These are phyloP conservation scores for Debaryomyces maramus DNA, from an alignment of 805 yeast species.

Conservation along the genomic window DNA sequence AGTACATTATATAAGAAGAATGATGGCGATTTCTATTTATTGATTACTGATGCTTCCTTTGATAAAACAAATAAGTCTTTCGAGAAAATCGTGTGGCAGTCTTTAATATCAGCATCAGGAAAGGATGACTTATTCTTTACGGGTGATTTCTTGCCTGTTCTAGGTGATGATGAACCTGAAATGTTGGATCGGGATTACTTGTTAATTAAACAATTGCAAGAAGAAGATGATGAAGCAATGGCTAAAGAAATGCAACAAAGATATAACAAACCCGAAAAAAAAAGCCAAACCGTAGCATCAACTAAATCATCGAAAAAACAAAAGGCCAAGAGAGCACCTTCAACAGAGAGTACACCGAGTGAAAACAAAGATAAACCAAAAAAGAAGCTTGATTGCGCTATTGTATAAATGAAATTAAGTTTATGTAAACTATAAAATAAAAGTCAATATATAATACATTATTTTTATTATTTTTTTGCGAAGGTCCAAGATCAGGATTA, in stretches of 20 bases:
- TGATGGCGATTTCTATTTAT: slow-evolving; percentile 51
- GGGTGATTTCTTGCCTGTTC: slow-evolving; percentile 59
- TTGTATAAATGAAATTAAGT: slow-evolving; percentile 15
- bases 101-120: slow-evolving; percentile 66
- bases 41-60: slow-evolving; percentile 78
- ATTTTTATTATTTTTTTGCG: neutral
- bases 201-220: slow-evolving; percentile 51
- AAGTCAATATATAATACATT: neutral
- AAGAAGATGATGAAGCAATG: slow-evolving; percentile 54
- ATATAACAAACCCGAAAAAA: slow-evolving; percentile 12
- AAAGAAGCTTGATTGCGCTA: slow-evolving; percentile 21
- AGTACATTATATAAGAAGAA: slow-evolving; percentile 61
- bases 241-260: slow-evolving; percentile 47
- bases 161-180: slow-evolving; percentile 18
- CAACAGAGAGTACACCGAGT: slow-evolving; percentile 3
- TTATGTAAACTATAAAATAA: neutral
- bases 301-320: neutral
- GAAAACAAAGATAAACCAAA: slow-evolving; percentile 12
- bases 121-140: slow-evolving; percentile 65
- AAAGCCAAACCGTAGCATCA: slow-evolving; percentile 1
- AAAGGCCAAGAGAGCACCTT: neutral
- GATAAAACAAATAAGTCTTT: slow-evolving; percentile 27
- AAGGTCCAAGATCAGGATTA: too few species aligned
- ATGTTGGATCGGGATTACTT: slow-evolving; percentile 24
- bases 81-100: slow-evolving; percentile 74